These are phyloP conservation scores for Aspergillus arachidicola DNA, from an alignment of 2,329 filamentous ascomycete species.

Conservation along the genomic window DNA sequence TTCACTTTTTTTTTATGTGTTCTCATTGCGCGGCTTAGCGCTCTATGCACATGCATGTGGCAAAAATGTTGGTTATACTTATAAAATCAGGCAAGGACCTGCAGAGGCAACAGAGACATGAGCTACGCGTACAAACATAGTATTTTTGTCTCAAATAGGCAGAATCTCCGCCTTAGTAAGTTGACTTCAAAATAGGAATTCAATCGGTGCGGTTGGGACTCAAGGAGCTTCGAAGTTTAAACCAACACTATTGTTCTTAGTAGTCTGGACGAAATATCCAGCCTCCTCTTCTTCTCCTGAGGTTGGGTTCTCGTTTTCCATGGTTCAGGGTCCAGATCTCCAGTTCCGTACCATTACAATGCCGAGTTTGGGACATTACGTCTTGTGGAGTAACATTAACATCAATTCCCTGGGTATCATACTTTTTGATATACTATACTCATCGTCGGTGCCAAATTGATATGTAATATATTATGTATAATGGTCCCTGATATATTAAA, in stretches of 20 bases:
- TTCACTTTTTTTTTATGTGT: neutral
- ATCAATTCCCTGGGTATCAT: neutral
- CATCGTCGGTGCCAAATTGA: neutral
- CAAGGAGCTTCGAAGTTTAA: neutral
- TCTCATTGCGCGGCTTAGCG: neutral
- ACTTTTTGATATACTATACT: neutral
- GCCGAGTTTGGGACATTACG: constrained; percentile 1
- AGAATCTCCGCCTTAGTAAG: neutral
- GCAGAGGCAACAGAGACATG: neutral
- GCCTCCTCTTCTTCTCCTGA: neutral
- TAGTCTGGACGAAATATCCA: neutral
- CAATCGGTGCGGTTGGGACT: neutral
- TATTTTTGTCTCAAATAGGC: neutral
- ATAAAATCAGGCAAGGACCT: neutral
- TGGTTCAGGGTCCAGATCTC: constrained; percentile 5
- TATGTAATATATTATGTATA: neutral
- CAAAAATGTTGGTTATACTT: neutral
- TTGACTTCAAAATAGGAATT: neutral
- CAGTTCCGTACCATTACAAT: neutral
- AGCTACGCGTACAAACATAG: neutral
- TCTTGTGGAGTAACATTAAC: neutral
- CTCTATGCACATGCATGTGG: neutral
- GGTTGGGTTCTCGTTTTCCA: neutral
- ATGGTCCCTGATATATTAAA: neutral
- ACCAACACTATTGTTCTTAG: neutral